Conservation (phyloP, 768 basidiomycete genomes). For the Auriscalpium vulgare region DNA sequence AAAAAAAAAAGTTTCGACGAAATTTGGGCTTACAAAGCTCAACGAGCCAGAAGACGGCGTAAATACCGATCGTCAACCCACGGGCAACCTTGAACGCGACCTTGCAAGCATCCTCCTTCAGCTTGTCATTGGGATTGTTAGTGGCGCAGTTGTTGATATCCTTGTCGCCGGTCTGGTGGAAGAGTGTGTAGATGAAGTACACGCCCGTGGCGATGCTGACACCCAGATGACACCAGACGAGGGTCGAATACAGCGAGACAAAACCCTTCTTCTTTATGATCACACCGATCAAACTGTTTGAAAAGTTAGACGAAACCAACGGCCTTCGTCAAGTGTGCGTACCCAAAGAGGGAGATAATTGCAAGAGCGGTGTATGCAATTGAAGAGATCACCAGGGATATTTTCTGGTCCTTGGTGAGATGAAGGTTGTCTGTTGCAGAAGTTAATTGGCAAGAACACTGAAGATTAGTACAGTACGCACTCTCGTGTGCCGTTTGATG, state of each 20-base stretch:
- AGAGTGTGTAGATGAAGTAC: constrained; percentile 40
- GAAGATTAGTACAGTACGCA: constrained; percentile 23
- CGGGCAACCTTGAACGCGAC: constrained; percentile 35
- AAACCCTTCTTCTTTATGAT: constrained; percentile 34
- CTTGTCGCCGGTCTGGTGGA: constrained; percentile 29
- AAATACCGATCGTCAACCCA: constrained; percentile 34
- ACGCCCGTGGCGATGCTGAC: constrained; percentile 40
- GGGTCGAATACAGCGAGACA: constrained; percentile 35
- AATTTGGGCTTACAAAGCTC: constrained; percentile 39
- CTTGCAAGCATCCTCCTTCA: constrained; percentile 33
- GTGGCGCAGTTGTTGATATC: constrained; percentile 33
- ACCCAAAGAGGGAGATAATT: constrained; percentile 11
- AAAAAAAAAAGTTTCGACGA: not conserved
- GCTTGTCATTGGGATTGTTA: constrained; percentile 20
- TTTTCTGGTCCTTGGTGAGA: constrained; percentile 6
- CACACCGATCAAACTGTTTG: constrained; percentile 35
- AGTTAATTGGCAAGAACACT: not conserved
- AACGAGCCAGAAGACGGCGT: constrained; percentile 44
- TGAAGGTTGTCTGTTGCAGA: not conserved
- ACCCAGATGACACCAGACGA: constrained; percentile 38
- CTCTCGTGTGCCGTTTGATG: constrained; percentile 34
- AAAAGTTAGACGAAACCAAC: not conserved
- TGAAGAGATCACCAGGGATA: constrained; percentile 5
- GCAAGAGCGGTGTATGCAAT: constrained; percentile 5
- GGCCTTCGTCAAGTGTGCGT: not conserved